Evolutionary conservation across 2,329 filamentous ascomycete genomes (phyloP).

Genomic region (Fusarium albosuccineum): DNA sequence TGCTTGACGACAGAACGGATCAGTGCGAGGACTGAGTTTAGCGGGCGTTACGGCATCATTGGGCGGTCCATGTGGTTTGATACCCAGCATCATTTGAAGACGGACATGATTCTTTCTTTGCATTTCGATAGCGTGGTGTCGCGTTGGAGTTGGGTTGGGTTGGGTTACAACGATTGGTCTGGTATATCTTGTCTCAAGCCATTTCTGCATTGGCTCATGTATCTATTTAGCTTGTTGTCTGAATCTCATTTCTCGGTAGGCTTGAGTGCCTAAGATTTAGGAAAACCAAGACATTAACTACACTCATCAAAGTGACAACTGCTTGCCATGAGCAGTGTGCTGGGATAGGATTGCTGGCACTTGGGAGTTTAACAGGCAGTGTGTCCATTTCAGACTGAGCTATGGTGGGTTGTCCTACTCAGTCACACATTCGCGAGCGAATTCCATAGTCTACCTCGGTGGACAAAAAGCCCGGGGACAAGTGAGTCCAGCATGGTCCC

Average conservation of each 20-base stretch:
- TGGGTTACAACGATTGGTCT: conserved; percentile 26
- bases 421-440: too few relatives aligned
- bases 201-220: conserved; percentile 27
- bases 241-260: conserved; percentile 33
- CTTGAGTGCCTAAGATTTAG: conserved; percentile 29
- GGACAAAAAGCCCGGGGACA: too few relatives aligned
- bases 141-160: conserved; percentile 41
- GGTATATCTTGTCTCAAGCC: conserved; percentile 33
- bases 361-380: conserved; percentile 17
- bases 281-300: not conserved
- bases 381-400: not conserved
- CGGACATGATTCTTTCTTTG: conserved; percentile 42
- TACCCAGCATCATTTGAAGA: conserved; percentile 51
- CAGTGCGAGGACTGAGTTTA: conserved; percentile 43
- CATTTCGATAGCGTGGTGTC: conserved; percentile 46
- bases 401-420: too few relatives aligned
- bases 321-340: too few relatives aligned
- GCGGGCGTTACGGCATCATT: conserved; percentile 49
- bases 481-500: too few relatives aligned
- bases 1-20: conserved; percentile 54
- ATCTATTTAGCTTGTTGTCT: conserved; percentile 40
- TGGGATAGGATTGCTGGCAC: too few relatives aligned
- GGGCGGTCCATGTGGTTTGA: conserved; percentile 48
- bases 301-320: not conserved
- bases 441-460: too few relatives aligned